Conservation (phyloP, 495 filamentous ascomycete genomes). For the Penicillium nucicola region DNA sequence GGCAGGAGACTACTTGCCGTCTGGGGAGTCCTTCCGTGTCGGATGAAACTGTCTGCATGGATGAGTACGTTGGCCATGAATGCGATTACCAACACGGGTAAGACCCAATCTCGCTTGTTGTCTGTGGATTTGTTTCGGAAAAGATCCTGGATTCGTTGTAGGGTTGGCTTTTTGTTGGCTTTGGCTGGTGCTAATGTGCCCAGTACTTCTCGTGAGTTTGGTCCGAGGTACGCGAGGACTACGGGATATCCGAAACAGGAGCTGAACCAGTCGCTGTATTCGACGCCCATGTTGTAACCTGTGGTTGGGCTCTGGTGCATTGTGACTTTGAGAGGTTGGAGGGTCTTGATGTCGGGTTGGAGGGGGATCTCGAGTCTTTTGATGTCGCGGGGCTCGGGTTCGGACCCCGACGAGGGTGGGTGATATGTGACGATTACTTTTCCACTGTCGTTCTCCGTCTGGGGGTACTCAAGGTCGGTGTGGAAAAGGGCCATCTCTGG, state of each 20-base stretch:
- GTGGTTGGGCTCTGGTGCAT: constrained; percentile 63
- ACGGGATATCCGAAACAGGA: constrained; percentile 64
- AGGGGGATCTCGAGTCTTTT: constrained; percentile 57
- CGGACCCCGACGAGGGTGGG: constrained; percentile 23
- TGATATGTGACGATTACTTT: constrained; percentile 57
- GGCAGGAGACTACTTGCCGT: not conserved
- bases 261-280: constrained; percentile 73
- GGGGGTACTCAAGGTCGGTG: constrained; percentile 48
- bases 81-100: not conserved
- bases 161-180: constrained; percentile 1
- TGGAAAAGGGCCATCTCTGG: constrained; percentile 67
- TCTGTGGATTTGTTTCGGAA: not conserved
- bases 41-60: not conserved
- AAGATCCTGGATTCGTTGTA: not conserved
- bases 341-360: constrained; percentile 44
- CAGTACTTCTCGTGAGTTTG: constrained; percentile 58
- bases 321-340: constrained; percentile 51
- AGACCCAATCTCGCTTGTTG: not conserved
- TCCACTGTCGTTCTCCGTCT: constrained; percentile 21
- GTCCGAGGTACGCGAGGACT: constrained; percentile 67
- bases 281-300: constrained; percentile 63
- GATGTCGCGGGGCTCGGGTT: constrained; percentile 7
- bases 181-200: constrained; percentile 50
- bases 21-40: not conserved
- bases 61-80: not conserved